Base-by-base conservation (phyloP, 495 filamentous ascomycete species). In the Tuber melanosporum region DNA sequence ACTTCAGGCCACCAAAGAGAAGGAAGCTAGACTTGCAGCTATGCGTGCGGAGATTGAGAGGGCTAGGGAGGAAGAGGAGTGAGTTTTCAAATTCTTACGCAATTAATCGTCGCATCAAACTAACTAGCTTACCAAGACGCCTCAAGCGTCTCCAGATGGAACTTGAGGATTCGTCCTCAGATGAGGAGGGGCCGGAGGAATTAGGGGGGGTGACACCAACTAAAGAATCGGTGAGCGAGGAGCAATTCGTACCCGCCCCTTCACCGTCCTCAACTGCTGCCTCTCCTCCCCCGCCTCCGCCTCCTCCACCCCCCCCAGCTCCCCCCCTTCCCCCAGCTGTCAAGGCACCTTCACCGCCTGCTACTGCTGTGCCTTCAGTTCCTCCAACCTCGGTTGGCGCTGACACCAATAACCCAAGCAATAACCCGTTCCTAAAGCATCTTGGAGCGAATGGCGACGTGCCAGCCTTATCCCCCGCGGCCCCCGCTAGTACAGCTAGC, bases 21-120 rank as follows among this genome's bases (percentile, higher is more conserved):
- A 97, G 81, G 94, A 99, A 85, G 88, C 90, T 43, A 90, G 91
- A 82, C 87, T 98, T 71, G 92, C 92, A 70, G 91, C 91, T 66
- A 94, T 97, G 81, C 90, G 93, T 78, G 94, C 93, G 36, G 95
- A 99, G 84, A 90, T 99, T 70, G 96, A 98, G 85, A 92, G 91
- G 62, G 93, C 95, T 8, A 91, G 90, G 82, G 92, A 95, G 85
- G 90, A 93, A 73, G 95, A 98, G 83, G 81, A 83, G 81, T 83
- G 73, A 80, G 74, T 80, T 72, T 62, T 22, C 20, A 17, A 46
- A 70, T 26, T 44, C 6, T 22, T 22, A 42, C 15, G 66, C 71
- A 47, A 44, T 39, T 46, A 20, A 44, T 22, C 36, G 41, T 7
- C 72, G 45, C 62, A 19, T 70, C 26, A 41, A 62, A 49, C 62